Base-by-base conservation (phyloP, 2,329 filamentous ascomycete species). In the Fusarium solani-melongenae region DNA sequence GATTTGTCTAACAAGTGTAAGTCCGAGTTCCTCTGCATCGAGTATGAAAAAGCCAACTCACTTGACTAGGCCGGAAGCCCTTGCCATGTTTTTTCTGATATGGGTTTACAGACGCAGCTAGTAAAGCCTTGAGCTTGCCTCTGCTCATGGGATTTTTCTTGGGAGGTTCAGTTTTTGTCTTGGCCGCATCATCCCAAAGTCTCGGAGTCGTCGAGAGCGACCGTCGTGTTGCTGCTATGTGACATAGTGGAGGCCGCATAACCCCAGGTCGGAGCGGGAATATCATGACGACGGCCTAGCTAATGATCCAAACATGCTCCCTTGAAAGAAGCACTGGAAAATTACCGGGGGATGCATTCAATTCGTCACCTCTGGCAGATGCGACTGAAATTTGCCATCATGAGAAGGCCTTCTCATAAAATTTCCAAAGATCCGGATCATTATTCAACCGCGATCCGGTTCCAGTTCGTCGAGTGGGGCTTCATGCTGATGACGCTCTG, bases 201-300 rank as follows among this genome's bases (percentile, higher is more conserved):
- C 60, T 67, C 49, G 70, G 29, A 56, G 72, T 77, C 5, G 78
- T 80, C 56, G 80, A 79, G 49, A 81, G 59, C 36, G 69, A 41
- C 46, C 79, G 73, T 44, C 79, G 72, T 53, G 69, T 64, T 22
- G 67, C 69, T 51, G 67, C 71, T 51, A 70, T 57, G 24, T 66
- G 73, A 61, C 68, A 56, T 31, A 77, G 65, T 64, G 64, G 39
- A 71, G 74, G 69, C 72, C 79, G 68, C 59, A 72, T 70, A 67
- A 71, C 76, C 72, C 74, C 75, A 41, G 73, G 64, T 65, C 75
- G 79, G 69, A 77, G 71, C 71, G 78, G 53, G 65, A 76, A 68
- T 69, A 75, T 82, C 81, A 82, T 82, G 69, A 70, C 77, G 61
- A 70, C 58, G 29, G 72, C 31, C 39, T 56, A 27, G 12, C n/a